Evolutionary conservation across 2,329 filamentous ascomycete genomes (phyloP).

Genomic region (Apiospora hydei): DNA sequence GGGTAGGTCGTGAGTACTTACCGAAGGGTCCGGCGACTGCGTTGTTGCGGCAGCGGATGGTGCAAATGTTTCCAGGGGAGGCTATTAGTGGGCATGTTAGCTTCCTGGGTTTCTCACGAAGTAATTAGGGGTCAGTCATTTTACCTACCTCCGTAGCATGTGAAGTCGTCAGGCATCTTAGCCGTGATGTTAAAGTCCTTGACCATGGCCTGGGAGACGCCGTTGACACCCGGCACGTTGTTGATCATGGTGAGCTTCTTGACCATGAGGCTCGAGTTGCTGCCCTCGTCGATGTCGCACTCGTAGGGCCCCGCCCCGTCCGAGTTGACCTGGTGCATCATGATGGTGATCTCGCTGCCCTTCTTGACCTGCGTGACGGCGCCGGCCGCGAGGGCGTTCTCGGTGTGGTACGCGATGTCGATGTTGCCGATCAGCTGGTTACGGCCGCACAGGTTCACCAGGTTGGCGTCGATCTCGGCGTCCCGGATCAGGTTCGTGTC

Average conservation of each 20-base stretch:
- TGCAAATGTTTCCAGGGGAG: slow-evolving; percentile 65
- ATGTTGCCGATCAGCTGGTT: slow-evolving; percentile 58
- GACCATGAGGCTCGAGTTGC: slow-evolving; percentile 51
- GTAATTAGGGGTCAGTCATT: too few relatives aligned
- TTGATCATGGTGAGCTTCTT: slow-evolving; percentile 61
- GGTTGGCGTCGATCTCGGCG: slow-evolving; percentile 58
- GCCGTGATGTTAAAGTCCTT: slow-evolving; percentile 65
- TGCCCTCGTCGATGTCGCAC: slow-evolving; percentile 60
- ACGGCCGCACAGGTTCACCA: slow-evolving; percentile 67
- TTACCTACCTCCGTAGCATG: slow-evolving; percentile 61
- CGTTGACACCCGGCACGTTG: slow-evolving; percentile 65
- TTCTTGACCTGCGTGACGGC: slow-evolving; percentile 56
- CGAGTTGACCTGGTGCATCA: slow-evolving; percentile 61
- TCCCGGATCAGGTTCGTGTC: slow-evolving; percentile 70
- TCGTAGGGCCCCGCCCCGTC: slow-evolving; percentile 63
- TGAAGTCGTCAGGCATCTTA: slow-evolving; percentile 56
- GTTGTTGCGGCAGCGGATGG: slow-evolving; percentile 66
- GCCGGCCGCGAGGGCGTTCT: slow-evolving; percentile 56
- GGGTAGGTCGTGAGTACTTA: slow-evolving; percentile 43
- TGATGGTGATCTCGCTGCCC: slow-evolving; percentile 54
- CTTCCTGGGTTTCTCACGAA: too few relatives aligned
- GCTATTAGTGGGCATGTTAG: slow-evolving; percentile 37
- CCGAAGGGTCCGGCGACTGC: slow-evolving; percentile 64
- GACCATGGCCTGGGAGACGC: slow-evolving; percentile 62
- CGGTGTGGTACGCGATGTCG: slow-evolving; percentile 46